Base-by-base conservation (phyloP, 306 rosid genomes). In the Hippophae gyantsensis region DNA sequence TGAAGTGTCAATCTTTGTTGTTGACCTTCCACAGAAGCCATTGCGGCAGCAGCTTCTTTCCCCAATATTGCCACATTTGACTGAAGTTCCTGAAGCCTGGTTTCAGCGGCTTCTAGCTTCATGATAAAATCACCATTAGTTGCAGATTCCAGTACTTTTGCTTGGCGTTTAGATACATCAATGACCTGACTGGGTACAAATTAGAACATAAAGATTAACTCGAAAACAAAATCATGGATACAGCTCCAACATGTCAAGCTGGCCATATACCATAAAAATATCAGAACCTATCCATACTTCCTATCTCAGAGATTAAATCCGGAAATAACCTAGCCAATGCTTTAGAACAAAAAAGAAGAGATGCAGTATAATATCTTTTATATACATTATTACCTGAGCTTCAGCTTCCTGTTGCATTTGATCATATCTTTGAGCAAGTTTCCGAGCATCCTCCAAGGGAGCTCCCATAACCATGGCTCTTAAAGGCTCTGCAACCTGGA, bases 401-500 rank as follows among this genome's bases (percentile, higher is more conserved):
- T 90, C 98, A 62, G 89, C 95, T 78, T 90, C 98, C 76, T 90
- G 98, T 49, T 87, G 81, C 92, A 87, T 78, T 85, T 96, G 76
- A 62, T 86, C 95, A 66, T 90, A 90, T 63, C 96, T 87, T 66
- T 90, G 98, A 76, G 98, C 95, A 68, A 90, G 96, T 83, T 87
- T 92, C 59, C 98, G 81, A 56, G 98, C 98, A 76, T 90, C 98
- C 70, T 90, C 98, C 82, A 90, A 78, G 23, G 98, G 96, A 63
- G 98, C 95, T 62, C 98, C 98, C 71, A 81, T 74, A 58, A 90
- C 96, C 98, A 90, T 90, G 58, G 98, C 95, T 79, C 96, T 83
- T 68, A 90, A 74, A 69, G 98, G 98, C 81, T 90, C 98, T 42
- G 96, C 96, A 62, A 90, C 92, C 98, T 73, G 44, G 13, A 72